These are phyloP conservation scores for Stenogyne calaminthoides DNA, from an alignment of 305 asterid genomes.

Conservation along the genomic window DNA sequence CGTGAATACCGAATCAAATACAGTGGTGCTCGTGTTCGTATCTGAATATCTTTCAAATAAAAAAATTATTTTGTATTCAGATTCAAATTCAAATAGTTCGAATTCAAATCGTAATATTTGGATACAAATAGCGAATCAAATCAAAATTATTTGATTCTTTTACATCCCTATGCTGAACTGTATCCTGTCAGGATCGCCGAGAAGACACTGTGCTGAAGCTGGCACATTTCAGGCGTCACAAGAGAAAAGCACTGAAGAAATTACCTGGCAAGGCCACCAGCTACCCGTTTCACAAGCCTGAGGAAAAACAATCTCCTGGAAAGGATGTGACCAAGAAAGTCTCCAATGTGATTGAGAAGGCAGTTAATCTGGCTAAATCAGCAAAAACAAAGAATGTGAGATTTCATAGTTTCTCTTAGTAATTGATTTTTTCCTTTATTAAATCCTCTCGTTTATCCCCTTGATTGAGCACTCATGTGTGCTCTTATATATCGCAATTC, in stretches of 20 bases:
- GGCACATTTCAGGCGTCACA: slow-evolving; percentile 89
- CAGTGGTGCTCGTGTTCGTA: too few species aligned
- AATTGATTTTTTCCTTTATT: background rate
- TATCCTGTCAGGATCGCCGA: slow-evolving; percentile 76
- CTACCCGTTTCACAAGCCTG: slow-evolving; percentile 87
- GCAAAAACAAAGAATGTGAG: slow-evolving; percentile 83
- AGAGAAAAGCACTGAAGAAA: slow-evolving; percentile 84
- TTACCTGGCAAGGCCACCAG: slow-evolving; percentile 63
- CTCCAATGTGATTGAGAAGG: slow-evolving; percentile 86
- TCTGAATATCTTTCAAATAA: too few species aligned
- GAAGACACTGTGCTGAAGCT: slow-evolving; percentile 84
- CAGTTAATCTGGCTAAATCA: slow-evolving; percentile 85
- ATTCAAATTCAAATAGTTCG: too few species aligned
- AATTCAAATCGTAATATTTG: too few species aligned
- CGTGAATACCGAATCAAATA: too few species aligned
- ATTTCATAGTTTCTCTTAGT: slow-evolving; percentile 18
- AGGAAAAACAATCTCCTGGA: slow-evolving; percentile 86
- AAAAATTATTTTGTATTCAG: too few species aligned
- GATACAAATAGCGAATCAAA: too few species aligned
- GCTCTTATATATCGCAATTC: background rate
- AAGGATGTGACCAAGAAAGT: slow-evolving; percentile 85
- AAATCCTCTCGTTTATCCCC: slow-evolving; percentile 13
- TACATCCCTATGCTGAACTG: slow-evolving; percentile 10
- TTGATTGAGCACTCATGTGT: background rate
- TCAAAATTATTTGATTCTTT: too few species aligned